Evolutionary conservation across 768 basidiomycete species (phyloP).

Genomic region (Leccinum incarnatum): DNA sequence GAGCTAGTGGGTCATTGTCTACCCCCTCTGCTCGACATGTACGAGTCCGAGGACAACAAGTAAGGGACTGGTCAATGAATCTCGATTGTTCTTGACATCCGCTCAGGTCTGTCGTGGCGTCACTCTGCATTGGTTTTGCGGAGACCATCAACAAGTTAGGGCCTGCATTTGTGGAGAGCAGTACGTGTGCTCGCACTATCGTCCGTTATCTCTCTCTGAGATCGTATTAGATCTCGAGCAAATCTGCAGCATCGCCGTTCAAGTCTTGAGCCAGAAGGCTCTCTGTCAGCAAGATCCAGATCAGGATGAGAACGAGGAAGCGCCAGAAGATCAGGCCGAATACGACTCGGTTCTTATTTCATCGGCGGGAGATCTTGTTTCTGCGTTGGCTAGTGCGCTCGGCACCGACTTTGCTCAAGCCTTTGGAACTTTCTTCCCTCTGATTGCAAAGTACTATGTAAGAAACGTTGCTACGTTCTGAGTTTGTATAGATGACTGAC

Average conservation of each 20-base stretch:
- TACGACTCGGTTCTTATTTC: conserved; percentile 95
- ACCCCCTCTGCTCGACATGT: conserved; percentile 79
- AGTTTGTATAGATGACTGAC: background rate
- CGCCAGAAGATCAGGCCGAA: conserved; percentile 88
- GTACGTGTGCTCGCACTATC: conserved; percentile 44
- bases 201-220: conserved; percentile 4
- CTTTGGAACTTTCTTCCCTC: conserved; percentile 83
- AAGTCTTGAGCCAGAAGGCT: conserved; percentile 91
- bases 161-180: conserved; percentile 74
- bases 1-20: conserved; percentile 77
- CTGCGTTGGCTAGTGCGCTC: conserved; percentile 81
- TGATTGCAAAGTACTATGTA: conserved; percentile 91
- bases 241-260: conserved; percentile 76
- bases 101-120: conserved; percentile 77
- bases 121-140: conserved; percentile 83
- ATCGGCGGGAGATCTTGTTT: conserved; percentile 91
- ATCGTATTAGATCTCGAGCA: conserved; percentile 58
- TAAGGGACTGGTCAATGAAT: conserved; percentile 43
- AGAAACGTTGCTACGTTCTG: conserved; percentile 30
- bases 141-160: conserved; percentile 93
- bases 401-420: conserved; percentile 80
- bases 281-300: conserved; percentile 97
- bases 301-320: conserved; percentile 83
- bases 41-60: conserved; percentile 96
- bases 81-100: conserved; percentile 14